Base-by-base conservation (phyloP, 495 filamentous ascomycete genomes). In the Penicillium ochrochloron region DNA sequence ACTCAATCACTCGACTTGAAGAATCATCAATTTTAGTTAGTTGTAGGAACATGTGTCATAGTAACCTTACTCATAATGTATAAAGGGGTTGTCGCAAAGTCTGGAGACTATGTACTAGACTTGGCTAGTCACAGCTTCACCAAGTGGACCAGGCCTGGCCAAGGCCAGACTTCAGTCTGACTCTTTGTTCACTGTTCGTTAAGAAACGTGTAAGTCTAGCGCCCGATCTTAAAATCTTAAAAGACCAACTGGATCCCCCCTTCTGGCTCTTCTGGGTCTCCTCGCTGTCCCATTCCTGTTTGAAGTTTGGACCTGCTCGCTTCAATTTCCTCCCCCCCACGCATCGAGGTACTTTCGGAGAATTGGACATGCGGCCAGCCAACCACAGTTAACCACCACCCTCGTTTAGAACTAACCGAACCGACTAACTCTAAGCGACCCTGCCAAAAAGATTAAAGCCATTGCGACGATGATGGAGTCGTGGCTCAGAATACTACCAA, bases 331-430 rank as follows among this genome's bases (percentile, higher is more conserved):
- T 42, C 44, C n/a, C 44, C 44, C 21, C 44, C 44, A 25, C 44
- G 44, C 19, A 48, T 21, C 5, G 12, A 29, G 0, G 53, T 21
- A 37, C 19, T 21, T n/a, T 59, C 56, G 51, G 60, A 33, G 51
- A 64, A 60, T 52, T 44, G 1, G n/a, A 12, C 23, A n/a, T 33
- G 62, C 50, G 31, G 31, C 57, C 35, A 44, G 34, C 63, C 59
- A 62, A 66, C 64, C 64, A 66, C 55, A 46, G 57, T 31, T 17
- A 46, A 23, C 34, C 35, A 34, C 6, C 23, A 19, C 25, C 34
- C 59, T 66, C 64, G 64, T 62, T 66, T 66, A 66, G 15, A 50
- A 23, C 39, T 66, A 66, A 66, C 64, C 64, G 64, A 66, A 37
- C 59, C 58, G 55, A 53, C 46, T 50, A 48, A 50, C 42, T 64